These are phyloP conservation scores for Boletus subparvulus DNA, from an alignment of 768 basidiomycete species.

Conservation along the genomic window DNA sequence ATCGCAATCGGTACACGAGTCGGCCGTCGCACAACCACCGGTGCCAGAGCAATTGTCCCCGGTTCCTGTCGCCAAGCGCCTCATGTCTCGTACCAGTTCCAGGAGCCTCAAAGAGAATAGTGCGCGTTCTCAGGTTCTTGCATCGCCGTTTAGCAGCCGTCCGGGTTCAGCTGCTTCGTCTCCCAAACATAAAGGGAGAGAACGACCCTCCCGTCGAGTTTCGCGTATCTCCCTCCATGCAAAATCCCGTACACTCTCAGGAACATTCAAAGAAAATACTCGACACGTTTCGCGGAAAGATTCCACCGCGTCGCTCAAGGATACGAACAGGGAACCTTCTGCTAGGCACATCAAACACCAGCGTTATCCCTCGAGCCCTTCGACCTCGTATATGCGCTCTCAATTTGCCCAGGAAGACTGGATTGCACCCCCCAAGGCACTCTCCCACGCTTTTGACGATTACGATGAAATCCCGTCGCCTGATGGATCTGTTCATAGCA, in stretches of 20 bases:
- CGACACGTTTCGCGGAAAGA: constrained; percentile 16
- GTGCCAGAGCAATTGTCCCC: constrained; percentile 43
- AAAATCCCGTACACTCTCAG: constrained; percentile 44
- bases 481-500: constrained; percentile 1
- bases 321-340: constrained; percentile 8
- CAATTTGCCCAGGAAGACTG: constrained; percentile 13
- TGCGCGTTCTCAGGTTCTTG: constrained; percentile 29
- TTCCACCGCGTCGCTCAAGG: constrained; percentile 18
- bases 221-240: constrained; percentile 24
- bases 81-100: constrained; percentile 40
- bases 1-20: constrained; percentile 23
- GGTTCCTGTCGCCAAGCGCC: constrained; percentile 37
- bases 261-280: constrained; percentile 17
- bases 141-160: constrained; percentile 48
- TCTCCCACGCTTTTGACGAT: not conserved
- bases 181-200: constrained; percentile 27
- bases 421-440: constrained; percentile 10
- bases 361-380: constrained; percentile 23
- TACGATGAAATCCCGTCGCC: not conserved
- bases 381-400: constrained; percentile 29
- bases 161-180: constrained; percentile 42
- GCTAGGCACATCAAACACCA: constrained; percentile 15
- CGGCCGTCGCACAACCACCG: constrained; percentile 19
- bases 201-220: constrained; percentile 10
- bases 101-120: constrained; percentile 42